Conservation (phyloP, 2,329 filamentous ascomycete genomes). For the Drechslerella stenobrocha region DNA sequence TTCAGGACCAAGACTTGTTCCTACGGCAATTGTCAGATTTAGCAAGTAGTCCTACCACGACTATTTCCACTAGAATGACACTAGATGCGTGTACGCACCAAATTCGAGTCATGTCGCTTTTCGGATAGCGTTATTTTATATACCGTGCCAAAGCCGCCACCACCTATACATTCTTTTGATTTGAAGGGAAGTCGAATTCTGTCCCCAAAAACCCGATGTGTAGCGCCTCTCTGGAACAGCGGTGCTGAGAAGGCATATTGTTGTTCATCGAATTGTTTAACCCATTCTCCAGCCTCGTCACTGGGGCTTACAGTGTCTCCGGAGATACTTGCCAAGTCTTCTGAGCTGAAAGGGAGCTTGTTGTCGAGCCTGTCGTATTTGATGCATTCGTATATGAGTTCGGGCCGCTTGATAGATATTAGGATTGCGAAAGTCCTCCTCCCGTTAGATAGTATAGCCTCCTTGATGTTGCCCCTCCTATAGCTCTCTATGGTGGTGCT, state of each 20-base stretch:
- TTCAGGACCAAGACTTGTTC: not conserved
- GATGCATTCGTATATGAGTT: slow-evolving; percentile 1
- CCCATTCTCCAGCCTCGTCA: not conserved
- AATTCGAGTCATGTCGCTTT: not conserved
- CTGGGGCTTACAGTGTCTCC: not conserved
- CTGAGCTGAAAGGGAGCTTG: not conserved
- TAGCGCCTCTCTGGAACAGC: not conserved
- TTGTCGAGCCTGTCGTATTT: not conserved
- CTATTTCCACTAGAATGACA: not conserved
- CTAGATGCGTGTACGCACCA: not conserved
- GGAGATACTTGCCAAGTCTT: not conserved
- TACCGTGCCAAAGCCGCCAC: not conserved
- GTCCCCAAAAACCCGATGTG: not conserved
- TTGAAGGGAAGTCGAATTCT: slow-evolving; percentile 1
- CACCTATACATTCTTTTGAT: not conserved
- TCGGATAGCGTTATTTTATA: not conserved
- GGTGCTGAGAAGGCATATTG: not conserved
- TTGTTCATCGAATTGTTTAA: not conserved
- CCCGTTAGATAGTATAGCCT: not conserved
- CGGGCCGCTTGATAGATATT: not conserved
- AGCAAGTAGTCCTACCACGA: not conserved
- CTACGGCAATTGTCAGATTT: not conserved
- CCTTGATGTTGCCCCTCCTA: not conserved
- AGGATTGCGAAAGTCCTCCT: not conserved
- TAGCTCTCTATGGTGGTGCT: slow-evolving; percentile 1